These are phyloP conservation scores for Helianthus tuberosus DNA, from an alignment of 129 eudicot species.

Conservation along the genomic window DNA sequence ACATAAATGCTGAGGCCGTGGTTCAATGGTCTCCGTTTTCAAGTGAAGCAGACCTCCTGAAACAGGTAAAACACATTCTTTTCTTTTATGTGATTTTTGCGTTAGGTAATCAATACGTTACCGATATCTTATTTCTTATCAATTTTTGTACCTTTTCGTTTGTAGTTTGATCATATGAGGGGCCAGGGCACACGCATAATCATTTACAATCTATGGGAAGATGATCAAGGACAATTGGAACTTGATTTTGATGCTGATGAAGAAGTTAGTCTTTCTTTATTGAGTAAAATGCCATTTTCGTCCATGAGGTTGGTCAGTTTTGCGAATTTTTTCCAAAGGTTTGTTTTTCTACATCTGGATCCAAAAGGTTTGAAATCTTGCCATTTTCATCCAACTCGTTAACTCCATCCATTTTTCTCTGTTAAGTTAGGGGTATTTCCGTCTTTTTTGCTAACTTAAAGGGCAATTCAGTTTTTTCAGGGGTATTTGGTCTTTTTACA, in stretches of 20 bases:
- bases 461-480: too few relatives aligned
- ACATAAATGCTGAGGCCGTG: slow-evolving; percentile 62
- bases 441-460: too few relatives aligned
- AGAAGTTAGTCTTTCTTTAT: slow-evolving; percentile 41
- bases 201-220: slow-evolving; percentile 96
- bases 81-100: background rate
- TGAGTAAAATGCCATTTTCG: background rate
- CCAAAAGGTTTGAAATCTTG: too few relatives aligned
- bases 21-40: slow-evolving; percentile 93
- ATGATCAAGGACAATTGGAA: slow-evolving; percentile 89
- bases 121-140: slow-evolving; percentile 8
- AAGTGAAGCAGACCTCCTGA: slow-evolving; percentile 79
- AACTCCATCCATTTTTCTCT: too few relatives aligned
- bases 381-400: too few relatives aligned
- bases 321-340: too few relatives aligned
- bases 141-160: slow-evolving; percentile 7
- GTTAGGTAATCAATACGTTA: background rate
- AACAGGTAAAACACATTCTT: slow-evolving; percentile 50
- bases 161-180: slow-evolving; percentile 76
- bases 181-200: slow-evolving; percentile 85
- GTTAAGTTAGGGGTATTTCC: too few relatives aligned
- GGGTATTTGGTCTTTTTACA: too few relatives aligned
- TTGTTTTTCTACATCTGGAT: too few relatives aligned
- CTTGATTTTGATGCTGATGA: slow-evolving; percentile 88
- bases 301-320: too few relatives aligned